Base-by-base conservation (phyloP, 306 rosid species). In the Trifolium pratense region DNA sequence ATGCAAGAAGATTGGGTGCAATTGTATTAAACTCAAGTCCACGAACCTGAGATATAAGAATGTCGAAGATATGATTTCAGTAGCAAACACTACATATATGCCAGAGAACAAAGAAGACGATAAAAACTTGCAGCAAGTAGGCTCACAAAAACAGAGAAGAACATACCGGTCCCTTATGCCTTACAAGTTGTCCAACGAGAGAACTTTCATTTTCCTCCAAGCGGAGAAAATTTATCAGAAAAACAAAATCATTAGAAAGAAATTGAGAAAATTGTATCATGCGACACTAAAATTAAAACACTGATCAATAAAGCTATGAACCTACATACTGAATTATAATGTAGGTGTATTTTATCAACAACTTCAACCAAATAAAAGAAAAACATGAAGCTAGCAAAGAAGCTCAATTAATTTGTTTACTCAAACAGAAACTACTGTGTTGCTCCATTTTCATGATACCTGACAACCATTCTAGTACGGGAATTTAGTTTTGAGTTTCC, bases 191-290 rank as follows among this genome's bases (percentile, higher is more conserved):
- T 37, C 86, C 91, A 79, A 95, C 97, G 6, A 84, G 79, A 80
- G 99, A 84, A 77, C 74, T 95, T 82, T 90, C 96, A 66, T 79
- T 87, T 25, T 77, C 77, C 83, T 87, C 90, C 2, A 96, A 78
- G 65, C 98, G 90, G 86, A 78, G 75, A 77, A 71, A 71, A 52
- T n/a, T 45, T 43, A 37, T 45, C 7, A 51, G 20, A 23, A 66
- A n/a, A n/a, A n/a, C n/a, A n/a, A n/a, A n/a, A n/a, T n/a, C n/a
- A n/a, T n/a, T n/a, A n/a, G n/a, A n/a, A n/a, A 48, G 52, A 70
- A 69, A 84, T 46, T 42, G 60, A 71, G 32, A 71, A 79, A 29
- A 25, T 32, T 56, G 70, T 39, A 40, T 3, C 31, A 26, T 12
- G 18, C 7, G 46, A 76, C 59, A 14, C 58, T 55, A 64, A n/a